Conservation (phyloP, 129 eudicot species). For the Mikania micrantha region DNA sequence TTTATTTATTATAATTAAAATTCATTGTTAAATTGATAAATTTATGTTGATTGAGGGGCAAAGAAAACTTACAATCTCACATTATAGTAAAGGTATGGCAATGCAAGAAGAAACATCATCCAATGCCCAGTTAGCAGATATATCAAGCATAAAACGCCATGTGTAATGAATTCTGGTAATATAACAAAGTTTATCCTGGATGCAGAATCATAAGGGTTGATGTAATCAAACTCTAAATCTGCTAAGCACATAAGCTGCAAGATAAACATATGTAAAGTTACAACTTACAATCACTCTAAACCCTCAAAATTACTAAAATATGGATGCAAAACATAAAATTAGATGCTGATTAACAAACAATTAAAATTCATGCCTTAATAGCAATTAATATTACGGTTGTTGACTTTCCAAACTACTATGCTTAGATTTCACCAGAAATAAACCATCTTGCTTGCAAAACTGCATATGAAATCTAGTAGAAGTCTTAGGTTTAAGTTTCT, state of each 20-base stretch:
- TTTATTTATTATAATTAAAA: too few species aligned
- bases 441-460: neutral
- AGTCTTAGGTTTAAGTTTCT: too few species aligned
- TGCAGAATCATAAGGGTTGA: conserved; percentile 94
- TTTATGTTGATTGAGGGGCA: neutral
- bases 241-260: conserved; percentile 99
- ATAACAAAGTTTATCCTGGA: conserved; percentile 75
- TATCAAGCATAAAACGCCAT: conserved; percentile 65
- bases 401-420: neutral
- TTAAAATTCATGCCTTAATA: neutral
- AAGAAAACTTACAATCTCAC: conserved; percentile 67
- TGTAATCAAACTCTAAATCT: conserved; percentile 95
- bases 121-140: conserved; percentile 88
- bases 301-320: neutral
- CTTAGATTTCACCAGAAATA: neutral
- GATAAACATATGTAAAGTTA: neutral
- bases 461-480: too few species aligned
- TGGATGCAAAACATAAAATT: neutral
- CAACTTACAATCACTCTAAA: neutral
- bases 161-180: conserved; percentile 77
- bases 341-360: neutral
- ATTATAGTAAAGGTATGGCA: conserved; percentile 90
- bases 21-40: neutral
- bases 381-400: neutral
- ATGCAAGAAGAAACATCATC: conserved; percentile 75